Base-by-base conservation (phyloP, 2,329 filamentous ascomycete genomes). In the Teratosphaeria pseudoeucalypti region DNA sequence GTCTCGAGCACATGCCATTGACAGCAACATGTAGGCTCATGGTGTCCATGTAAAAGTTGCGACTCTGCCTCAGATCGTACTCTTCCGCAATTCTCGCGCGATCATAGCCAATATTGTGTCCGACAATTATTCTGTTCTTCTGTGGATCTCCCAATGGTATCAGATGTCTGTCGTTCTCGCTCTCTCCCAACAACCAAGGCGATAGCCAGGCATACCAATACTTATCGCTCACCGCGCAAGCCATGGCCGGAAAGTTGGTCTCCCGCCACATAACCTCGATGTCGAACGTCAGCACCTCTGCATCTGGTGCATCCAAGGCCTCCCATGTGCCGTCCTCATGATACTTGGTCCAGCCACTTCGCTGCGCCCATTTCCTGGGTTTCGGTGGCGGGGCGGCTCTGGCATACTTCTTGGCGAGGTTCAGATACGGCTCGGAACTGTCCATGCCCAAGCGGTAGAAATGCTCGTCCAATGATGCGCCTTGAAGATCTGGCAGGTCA, bases 151-250 rank as follows among this genome's bases (percentile, higher is more conserved):
- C 95, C 6, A 99, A 76, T 0, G 95, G 91, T 55, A 99, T 87
- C 12, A 99, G 77, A 61, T 99, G 92, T 55, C 84, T 82, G 68
- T 90, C 82, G 34, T 85, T 85, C 39, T 88, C 78, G 1, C 89
- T 87, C 76, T 97, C 90, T 34, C 86, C 89, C 19, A 99, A 76
- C 39, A 99, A 77, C 92, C 92, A 99, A 0, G 94, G 94, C 12
- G 94, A 99, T 57, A 99, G 75, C 94, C 94, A 99, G 0, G 87
- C 90, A 76, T 99, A 99, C 95, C 95, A 99, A 34, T 91, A 86
- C 2, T 85, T 92, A 0, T 90, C 86, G 66, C 91, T 91, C 19
- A 86, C 89, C 14, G 95, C 94, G 71, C 92, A 97, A 26, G 95
- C 94, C 90, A 99, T 97, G 60, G 96, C 90, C 0, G 95, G 91